phyloP scores from a whole-genome alignment of 345 rosid genomes.

The Anacardium occidentale region DNA sequence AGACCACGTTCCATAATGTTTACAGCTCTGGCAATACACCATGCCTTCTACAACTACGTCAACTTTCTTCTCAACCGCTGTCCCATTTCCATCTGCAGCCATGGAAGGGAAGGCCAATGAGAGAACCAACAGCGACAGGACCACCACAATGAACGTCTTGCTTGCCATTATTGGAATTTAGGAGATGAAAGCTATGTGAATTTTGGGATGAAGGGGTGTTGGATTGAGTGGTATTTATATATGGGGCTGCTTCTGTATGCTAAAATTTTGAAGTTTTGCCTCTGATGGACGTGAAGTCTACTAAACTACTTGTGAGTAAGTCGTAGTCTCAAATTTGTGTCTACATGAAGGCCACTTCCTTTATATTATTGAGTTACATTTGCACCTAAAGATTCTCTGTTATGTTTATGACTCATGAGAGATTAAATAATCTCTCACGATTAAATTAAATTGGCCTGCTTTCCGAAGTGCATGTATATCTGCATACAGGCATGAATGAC shows the following conservation, averaged over 20 bases:
- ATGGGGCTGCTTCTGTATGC: conserved; percentile 13
- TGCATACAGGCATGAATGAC: no score
- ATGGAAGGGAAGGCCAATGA: conserved; percentile 22
- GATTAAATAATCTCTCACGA: neutral
- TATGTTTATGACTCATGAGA: neutral
- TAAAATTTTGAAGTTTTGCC: neutral
- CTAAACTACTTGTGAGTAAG: conserved; percentile 22
- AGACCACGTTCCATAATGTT: conserved; percentile 65
- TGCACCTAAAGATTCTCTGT: neutral
- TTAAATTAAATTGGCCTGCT: no score
- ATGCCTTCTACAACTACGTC: conserved; percentile 74
- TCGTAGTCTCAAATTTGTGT: neutral
- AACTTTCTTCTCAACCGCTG: conserved; percentile 32
- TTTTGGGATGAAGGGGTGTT: conserved; percentile 7
- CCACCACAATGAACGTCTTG: conserved; percentile 23
- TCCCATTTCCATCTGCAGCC: conserved; percentile 29
- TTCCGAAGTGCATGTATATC: no score
- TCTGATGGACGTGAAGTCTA: conserved; percentile 37
- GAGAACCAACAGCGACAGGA: conserved; percentile 33
- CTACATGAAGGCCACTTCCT: conserved; percentile 35
- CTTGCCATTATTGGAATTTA: conserved; percentile 30
- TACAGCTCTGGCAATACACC: conserved; percentile 82
- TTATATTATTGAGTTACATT: neutral
- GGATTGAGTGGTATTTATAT: conserved; percentile 19
- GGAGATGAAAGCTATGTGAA: neutral